Conservation (phyloP, 345 rosid genomes). For the Hibiscus mutabilis region DNA sequence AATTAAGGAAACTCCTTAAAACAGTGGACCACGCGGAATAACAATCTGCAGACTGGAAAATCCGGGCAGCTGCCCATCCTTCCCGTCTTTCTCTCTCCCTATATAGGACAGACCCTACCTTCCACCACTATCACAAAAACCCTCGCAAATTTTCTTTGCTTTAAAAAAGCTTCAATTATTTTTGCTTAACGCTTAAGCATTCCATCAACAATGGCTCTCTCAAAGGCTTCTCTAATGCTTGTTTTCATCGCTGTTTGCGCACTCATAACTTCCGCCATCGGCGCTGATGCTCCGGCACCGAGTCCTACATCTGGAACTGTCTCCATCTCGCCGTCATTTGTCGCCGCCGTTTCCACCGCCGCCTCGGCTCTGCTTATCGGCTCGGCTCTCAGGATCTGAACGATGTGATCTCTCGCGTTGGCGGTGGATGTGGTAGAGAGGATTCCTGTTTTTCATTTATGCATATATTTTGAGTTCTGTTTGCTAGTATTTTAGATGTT, state of each 20-base stretch:
- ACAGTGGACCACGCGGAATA: not conserved
- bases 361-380: not conserved
- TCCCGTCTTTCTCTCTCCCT: not conserved
- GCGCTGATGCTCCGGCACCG: slow-evolving; percentile 16
- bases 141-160: not conserved
- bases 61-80: slow-evolving; percentile 9
- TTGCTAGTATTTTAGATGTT: not conserved
- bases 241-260: slow-evolving; percentile 9
- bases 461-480: not conserved
- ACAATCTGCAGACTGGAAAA: slow-evolving; percentile 11
- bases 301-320: not conserved
- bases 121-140: not conserved
- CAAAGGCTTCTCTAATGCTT: not conserved
- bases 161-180: not conserved
- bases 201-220: slow-evolving; percentile 7
- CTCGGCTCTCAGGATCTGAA: slow-evolving; percentile 10
- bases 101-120: not conserved
- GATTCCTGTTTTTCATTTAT: not conserved
- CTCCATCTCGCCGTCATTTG: slow-evolving; percentile 4
- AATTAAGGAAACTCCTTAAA: not conserved
- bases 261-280: slow-evolving; percentile 1
- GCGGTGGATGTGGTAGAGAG: not conserved
- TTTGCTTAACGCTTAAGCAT: not conserved
- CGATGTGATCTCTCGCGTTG: not conserved
- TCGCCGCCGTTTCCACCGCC: not conserved